Evolutionary conservation across 106 monocot species (phyloP).

Genomic region (Allium cepa): DNA sequence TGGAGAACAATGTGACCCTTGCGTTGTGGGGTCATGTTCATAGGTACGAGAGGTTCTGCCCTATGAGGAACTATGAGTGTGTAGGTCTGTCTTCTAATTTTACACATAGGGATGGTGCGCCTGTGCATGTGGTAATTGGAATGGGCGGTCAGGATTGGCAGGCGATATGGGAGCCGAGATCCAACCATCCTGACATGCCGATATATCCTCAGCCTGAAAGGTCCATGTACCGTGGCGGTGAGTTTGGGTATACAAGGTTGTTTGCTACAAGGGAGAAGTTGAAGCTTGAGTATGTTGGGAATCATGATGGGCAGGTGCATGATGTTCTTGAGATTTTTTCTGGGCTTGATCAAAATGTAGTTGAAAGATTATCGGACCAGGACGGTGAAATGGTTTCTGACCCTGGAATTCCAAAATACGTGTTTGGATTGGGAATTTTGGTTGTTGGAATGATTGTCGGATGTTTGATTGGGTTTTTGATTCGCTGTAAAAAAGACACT

Average conservation of each 20-base stretch:
- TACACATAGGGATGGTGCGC: slow-evolving; percentile 20
- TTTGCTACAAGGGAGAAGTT: slow-evolving; percentile 78
- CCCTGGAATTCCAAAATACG: slow-evolving; percentile 14
- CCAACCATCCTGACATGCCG: slow-evolving; percentile 52
- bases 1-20: slow-evolving; percentile 79
- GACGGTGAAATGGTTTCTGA: not conserved
- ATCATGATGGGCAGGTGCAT: slow-evolving; percentile 83
- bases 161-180: slow-evolving; percentile 72
- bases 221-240: slow-evolving; percentile 87
- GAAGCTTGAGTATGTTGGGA: slow-evolving; percentile 71
- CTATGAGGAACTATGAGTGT: slow-evolving; percentile 64
- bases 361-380: not conserved
- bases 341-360: slow-evolving; percentile 3
- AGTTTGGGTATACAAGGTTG: slow-evolving; percentile 90
- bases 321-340: slow-evolving; percentile 70
- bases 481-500: slow-evolving; percentile 31
- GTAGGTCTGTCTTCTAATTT: slow-evolving; percentile 22
- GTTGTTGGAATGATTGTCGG: slow-evolving; percentile 52
- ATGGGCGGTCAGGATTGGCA: slow-evolving; percentile 99
- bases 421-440: slow-evolving; percentile 29
- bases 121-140: slow-evolving; percentile 86
- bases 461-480: slow-evolving; percentile 55
- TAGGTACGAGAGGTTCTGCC: slow-evolving; percentile 94
- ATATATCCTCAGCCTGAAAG: slow-evolving; percentile 64
- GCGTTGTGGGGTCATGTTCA: slow-evolving; percentile 99